Evolutionary conservation across 1,139 yeast genomes (phyloP), one percentile per base, ranked within the genome.

Genomic region (Yamadazyma friedrichii): DNA sequence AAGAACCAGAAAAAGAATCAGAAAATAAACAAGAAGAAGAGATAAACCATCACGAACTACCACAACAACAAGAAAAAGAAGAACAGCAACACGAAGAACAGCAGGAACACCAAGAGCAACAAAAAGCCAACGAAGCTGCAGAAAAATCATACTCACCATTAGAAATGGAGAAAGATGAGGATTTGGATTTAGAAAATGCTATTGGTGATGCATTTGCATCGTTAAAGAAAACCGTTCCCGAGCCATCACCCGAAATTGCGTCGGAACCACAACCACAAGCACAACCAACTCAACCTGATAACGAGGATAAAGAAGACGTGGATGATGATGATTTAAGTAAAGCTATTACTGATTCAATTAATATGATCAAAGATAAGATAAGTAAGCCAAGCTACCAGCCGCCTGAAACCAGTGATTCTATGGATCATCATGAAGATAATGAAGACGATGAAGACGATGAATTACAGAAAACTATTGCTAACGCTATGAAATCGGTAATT

Each of bases 151-250:
- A 44, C 34, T 51, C 54, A 11, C 54, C 54, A 1, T 41, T 51
- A 10, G 44, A 45, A 17, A 41, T 46, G 42, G 54, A 51, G 38
- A 45, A 51, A 33, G 56, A 51, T 9, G 58, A 53, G 13, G 63
- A 55, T 40, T 47, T 51, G 12, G 54, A 53, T 30, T 56, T 63
- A 52, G 64, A 62, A 40, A 58, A 52, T 48, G 69, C 64, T 11
- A 66, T 65, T 16, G 55, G 64, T 2, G 65, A 58, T 42, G 71
- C 73, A 1, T 64, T 67, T 46, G 60, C 58, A 35, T 54, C 67
- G 1, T 67, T 65, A 3, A 48, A 42, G 33, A 40, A 40, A 16
- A 30, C 38, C 31, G 24, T 24, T 22, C 47, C 40, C 15, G 24
- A 20, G 8, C 8, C 24, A 20, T 5, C 8, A 20, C 8, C 24